Evolutionary conservation across 345 rosid species (phyloP), one percentile per base, ranked within the genome.

Genomic region (Triadica sebifera): DNA sequence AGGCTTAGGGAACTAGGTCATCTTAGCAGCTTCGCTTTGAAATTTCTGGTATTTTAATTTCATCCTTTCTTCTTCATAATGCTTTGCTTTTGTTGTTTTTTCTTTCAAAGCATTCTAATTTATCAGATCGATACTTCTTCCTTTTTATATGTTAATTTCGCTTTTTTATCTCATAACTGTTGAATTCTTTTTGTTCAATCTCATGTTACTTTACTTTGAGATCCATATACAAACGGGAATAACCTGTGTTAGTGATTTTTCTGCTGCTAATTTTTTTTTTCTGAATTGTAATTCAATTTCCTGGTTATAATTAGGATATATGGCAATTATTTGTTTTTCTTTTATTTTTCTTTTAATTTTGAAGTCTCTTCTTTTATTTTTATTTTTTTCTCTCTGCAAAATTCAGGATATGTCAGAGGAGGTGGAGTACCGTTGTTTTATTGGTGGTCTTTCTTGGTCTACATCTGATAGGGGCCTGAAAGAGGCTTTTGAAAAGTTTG

Each of bases 371-470:
- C 29, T 29, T 29, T 60, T 12, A 20, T 57, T 57, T 12, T 6
- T n/a, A n/a, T n/a, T 59, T 29, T 29, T 15, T 6, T 29, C 34
- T 29, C 34, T 34, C 19, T 81, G 78, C 83, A 29, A 22, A 82
- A 88, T 39, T 78, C 67, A 70, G 74, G 84, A 62, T 22, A 93
- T 93, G 98, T 80, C 96, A 0, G 98, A 90, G 68, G 98, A 91
- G 45, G 46, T 76, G 0, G 98, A 93, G 84, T 89, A 87, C 76
- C 97, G 98, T 47, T 91, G 97, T 80, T 93, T 89, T 83, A 87
- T 93, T 79, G 98, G 98, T 73, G 97, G 95, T 47, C 98, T 93
- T 69, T 85, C 98, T 4, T 93, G 98, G 98, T 83, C 97, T 62
- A 93, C 98, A 16, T 83, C 92, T 65, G 97, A 93, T 81, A 90